Evolutionary conservation across 345 rosid genomes (phyloP), one percentile per base, ranked within the genome.

Genomic region (Aegle marmelos): DNA sequence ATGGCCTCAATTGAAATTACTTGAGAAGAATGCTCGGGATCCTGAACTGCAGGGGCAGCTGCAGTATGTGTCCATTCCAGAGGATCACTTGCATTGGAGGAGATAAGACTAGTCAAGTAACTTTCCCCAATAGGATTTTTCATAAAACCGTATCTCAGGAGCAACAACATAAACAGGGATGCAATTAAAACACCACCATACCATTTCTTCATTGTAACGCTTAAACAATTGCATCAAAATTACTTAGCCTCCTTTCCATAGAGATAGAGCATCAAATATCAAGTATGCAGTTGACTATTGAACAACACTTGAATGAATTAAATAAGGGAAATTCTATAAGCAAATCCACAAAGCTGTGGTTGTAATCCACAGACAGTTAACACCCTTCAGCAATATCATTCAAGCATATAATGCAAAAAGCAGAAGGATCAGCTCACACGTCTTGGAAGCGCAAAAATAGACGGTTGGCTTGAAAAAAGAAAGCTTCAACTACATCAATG

Each of bases 201-300:
- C 89, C 98, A 90, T 84, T 82, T 91, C 97, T 90, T 96, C 99
- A 96, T 94, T 78, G 79, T 89, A 85, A 75, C 70, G 53, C 53
- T 36, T 70, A 75, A 68, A 30, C 73, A 75, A 66, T 45, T 63
- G 66, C 75, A 39, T 48, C 78, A 82, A 73, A 70, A 67, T 37
- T 28, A 69, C 45, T 50, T 10, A 63, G 61, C 64, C 74, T 27
- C 50, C 68, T 63, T 76, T 66, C 73, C 45, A 50, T 66, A 56
- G 54, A 53, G 58, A 58, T 68, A 21, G 67, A 67, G 54, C 34
- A 54, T 74, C n/a, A 62, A 62, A 75, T 77, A 74, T 63, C 36
- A 59, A n/a, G 22, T 24, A 65, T 25, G 57, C 67, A 34, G 66
- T 54, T 68, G 77, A 60, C 56, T n/a, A 24, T 6, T 37, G 37